Base-by-base conservation (phyloP, 2,329 filamentous ascomycete species). In the Fusarium tanahbumbuense region DNA sequence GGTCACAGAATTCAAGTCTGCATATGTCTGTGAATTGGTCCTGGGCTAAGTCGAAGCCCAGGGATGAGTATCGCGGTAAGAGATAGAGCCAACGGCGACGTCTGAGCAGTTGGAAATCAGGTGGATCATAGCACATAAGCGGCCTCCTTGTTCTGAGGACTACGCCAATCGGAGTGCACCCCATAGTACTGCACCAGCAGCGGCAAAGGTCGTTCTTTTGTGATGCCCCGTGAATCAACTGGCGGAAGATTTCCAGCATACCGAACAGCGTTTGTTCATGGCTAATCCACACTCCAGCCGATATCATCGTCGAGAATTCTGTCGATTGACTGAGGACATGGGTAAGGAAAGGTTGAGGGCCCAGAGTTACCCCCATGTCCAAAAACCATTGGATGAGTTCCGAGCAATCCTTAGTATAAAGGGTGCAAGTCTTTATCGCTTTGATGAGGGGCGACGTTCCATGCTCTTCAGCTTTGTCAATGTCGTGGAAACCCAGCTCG, bases 271-370 rank as follows among this genome's bases (percentile, higher is more conserved):
- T 11, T 5, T 11, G 16, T 0, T n/a, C 1, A 0, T n/a, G 3
- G 5, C 1, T 37, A n/a, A n/a, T 11, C 34, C 34, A 37, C 11
- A n/a, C 9, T 2, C 0, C 1, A 9, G 9, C 16, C 18, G 34
- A 37, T 1, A n/a, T 0, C 34, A 37, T 2, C 10, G 2, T 2
- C 5, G 16, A 3, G 0, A 37, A 37, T 0, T 0, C 0, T 2
- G 9, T 37, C 0, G 32, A 37, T 1, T 4, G 16, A 7, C 9
- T n/a, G 18, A 37, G 18, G 1, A 37, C 0, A 0, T 37, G 8
- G 0, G 32, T 37, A 6, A 11, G 2, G 6, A 11, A 18, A 2
- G 16, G 1, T 34, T 5, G 8, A 18, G 32, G 15, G 5, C 0
- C 0, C 1, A 37, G 9, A 37, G 16, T 37, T 4, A 37, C 5